Conservation (phyloP, 106 monocot genomes). For the Narthecium ossifragum region DNA sequence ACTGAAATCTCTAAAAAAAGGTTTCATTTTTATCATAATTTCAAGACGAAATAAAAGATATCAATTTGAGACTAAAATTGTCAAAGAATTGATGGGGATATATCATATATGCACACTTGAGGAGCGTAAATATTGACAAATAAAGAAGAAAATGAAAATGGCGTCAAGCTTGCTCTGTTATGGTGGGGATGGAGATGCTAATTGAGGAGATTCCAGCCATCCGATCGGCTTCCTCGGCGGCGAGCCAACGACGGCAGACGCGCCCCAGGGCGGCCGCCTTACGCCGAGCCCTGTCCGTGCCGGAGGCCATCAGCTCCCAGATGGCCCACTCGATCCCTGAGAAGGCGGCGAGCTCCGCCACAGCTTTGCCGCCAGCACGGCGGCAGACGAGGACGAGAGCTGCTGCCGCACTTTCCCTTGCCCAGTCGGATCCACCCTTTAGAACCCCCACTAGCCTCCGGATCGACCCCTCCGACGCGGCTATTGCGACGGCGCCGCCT, state of each 20-base stretch:
- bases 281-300: conserved; percentile 49
- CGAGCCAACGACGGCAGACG: conserved; percentile 52
- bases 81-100: no score
- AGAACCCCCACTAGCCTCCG: conserved; percentile 36
- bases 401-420: conserved; percentile 61
- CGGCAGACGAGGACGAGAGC: conserved; percentile 39
- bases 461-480: conserved; percentile 17
- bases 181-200: background rate
- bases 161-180: no score
- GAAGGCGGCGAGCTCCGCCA: conserved; percentile 27
- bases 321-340: conserved; percentile 80
- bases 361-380: conserved; percentile 14
- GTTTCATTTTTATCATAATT: no score
- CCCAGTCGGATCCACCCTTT: conserved; percentile 52
- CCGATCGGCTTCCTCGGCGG: conserved; percentile 23
- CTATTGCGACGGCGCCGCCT: conserved; percentile 57
- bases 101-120: no score
- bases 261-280: conserved; percentile 78
- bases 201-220: conserved; percentile 5
- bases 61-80: background rate
- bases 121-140: no score
- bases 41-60: background rate
- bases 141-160: no score
- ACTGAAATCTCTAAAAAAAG: no score
- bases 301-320: conserved; percentile 74